Conservation (phyloP, 345 rosid species). For the Bruguiera parviflora region DNA sequence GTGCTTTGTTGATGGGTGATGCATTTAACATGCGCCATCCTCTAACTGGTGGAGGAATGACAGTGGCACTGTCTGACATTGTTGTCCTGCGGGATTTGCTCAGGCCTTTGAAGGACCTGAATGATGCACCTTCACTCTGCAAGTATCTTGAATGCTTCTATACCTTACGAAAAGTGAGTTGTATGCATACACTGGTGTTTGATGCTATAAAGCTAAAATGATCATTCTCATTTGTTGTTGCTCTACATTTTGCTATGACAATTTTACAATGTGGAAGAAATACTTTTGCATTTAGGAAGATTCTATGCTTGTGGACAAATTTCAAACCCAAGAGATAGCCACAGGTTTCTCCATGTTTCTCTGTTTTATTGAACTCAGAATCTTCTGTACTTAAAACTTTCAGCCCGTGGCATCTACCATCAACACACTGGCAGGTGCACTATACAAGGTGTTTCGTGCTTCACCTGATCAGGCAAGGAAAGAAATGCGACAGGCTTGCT, state of each 20-base stretch:
- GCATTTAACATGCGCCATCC: slow-evolving; percentile 69
- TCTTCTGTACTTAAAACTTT: neutral
- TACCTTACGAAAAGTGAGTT: slow-evolving; percentile 47
- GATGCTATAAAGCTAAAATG: too few species aligned
- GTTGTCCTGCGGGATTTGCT: slow-evolving; percentile 49
- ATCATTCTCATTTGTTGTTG: too few species aligned
- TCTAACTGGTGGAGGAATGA: slow-evolving; percentile 64
- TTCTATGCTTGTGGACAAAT: neutral
- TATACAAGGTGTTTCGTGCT: slow-evolving; percentile 45
- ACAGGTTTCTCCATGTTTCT: neutral
- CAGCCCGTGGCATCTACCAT: slow-evolving; percentile 48
- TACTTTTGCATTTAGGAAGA: neutral
- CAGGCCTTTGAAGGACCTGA: slow-evolving; percentile 38
- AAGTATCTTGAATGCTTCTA: slow-evolving; percentile 52
- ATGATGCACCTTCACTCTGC: slow-evolving; percentile 40
- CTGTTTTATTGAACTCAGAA: neutral
- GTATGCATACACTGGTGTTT: too few species aligned
- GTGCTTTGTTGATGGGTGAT: slow-evolving; percentile 52
- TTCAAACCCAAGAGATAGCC: neutral
- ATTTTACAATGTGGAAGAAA: too few species aligned
- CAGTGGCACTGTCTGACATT: slow-evolving; percentile 55
- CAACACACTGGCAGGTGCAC: slow-evolving; percentile 46
- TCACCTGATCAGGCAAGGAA: slow-evolving; percentile 44
- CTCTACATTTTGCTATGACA: too few species aligned
- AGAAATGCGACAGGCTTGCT: slow-evolving; percentile 52